Percentiles rank a stretch among this genome's conserved stretches.
Evolutionary conservation across 768 basidiomycete genomes (phyloP).

Genomic region (Scleroderma bovista): DNA sequence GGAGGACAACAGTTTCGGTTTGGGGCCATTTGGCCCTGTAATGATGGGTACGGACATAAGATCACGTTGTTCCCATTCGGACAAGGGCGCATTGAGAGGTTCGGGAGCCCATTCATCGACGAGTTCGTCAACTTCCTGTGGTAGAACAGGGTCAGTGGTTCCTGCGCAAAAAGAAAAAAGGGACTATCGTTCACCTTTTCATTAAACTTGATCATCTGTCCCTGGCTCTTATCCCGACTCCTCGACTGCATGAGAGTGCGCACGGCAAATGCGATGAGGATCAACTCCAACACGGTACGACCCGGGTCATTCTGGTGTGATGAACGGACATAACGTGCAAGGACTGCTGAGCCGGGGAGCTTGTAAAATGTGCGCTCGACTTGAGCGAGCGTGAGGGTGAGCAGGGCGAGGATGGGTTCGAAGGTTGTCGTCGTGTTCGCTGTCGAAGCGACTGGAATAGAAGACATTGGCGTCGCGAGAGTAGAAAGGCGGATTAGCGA

Average conservation of each 20-base stretch:
- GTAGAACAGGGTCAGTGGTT: background rate
- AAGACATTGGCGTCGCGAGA: background rate
- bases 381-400: constrained; percentile 55
- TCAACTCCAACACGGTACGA: constrained; percentile 82
- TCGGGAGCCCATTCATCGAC: constrained; percentile 95
- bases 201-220: constrained; percentile 84
- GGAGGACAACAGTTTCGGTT: constrained; percentile 66
- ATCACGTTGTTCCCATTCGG: constrained; percentile 55
- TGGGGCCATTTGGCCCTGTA: constrained; percentile 74
- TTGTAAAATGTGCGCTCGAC: constrained; percentile 65
- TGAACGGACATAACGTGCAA: constrained; percentile 88
- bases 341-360: constrained; percentile 75
- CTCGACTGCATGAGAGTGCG: constrained; percentile 86
- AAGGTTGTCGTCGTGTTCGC: constrained; percentile 10
- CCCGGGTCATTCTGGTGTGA: constrained; percentile 97
- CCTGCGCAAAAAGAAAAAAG: background rate
- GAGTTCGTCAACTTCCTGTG: constrained; percentile 91
- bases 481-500: no score
- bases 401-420: constrained; percentile 56
- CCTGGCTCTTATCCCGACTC: constrained; percentile 78
- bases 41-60: constrained; percentile 74
- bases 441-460: background rate
- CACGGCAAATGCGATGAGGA: constrained; percentile 83
- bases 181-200: constrained; percentile 63
- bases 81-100: constrained; percentile 63